These are phyloP conservation scores for Paraglomus occultum DNA, from an alignment of 192 early-diverging fungal genomes.

Conservation along the genomic window DNA sequence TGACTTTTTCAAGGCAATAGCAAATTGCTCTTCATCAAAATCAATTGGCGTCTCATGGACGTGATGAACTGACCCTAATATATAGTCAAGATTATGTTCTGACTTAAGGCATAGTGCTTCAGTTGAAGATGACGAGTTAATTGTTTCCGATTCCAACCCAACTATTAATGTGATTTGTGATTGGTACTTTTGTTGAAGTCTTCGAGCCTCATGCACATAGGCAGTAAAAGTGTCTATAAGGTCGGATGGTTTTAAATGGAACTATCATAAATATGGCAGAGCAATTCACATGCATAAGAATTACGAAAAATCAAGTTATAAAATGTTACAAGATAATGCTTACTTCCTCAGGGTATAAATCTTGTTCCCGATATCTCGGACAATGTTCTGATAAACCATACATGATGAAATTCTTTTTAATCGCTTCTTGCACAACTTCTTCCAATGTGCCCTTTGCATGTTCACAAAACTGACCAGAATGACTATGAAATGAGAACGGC, in stretches of 20 bases:
- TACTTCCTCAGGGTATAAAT: constrained; percentile 94
- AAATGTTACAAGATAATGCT: background rate
- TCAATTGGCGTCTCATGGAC: constrained; percentile 79
- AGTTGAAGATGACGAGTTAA: constrained; percentile 32
- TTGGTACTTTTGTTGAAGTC: constrained; percentile 66
- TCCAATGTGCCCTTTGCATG: constrained; percentile 88
- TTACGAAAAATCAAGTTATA: background rate
- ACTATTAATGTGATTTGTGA: constrained; percentile 70
- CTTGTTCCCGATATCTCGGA: constrained; percentile 68
- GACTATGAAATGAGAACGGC: constrained; percentile 81
- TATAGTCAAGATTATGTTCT: constrained; percentile 63
- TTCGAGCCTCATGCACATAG: constrained; percentile 73
- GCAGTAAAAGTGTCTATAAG: constrained; percentile 58
- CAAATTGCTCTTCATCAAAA: constrained; percentile 65
- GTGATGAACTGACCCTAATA: constrained; percentile 95
- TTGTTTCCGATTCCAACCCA: constrained; percentile 90
- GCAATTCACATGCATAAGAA: background rate
- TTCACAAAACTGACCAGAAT: constrained; percentile 94
- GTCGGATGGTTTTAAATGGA: constrained; percentile 61
- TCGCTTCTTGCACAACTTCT: constrained; percentile 74
- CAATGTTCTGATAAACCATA: constrained; percentile 94
- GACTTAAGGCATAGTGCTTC: background rate
- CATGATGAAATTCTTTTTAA: constrained; percentile 63
- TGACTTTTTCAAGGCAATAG: constrained; percentile 42
- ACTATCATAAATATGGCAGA: constrained; percentile 39